Percentiles rank a stretch among this genome's conserved stretches.
Evolutionary conservation across 2,329 filamentous ascomycete genomes (phyloP).

Genomic region (Cordyceps farinosa): DNA sequence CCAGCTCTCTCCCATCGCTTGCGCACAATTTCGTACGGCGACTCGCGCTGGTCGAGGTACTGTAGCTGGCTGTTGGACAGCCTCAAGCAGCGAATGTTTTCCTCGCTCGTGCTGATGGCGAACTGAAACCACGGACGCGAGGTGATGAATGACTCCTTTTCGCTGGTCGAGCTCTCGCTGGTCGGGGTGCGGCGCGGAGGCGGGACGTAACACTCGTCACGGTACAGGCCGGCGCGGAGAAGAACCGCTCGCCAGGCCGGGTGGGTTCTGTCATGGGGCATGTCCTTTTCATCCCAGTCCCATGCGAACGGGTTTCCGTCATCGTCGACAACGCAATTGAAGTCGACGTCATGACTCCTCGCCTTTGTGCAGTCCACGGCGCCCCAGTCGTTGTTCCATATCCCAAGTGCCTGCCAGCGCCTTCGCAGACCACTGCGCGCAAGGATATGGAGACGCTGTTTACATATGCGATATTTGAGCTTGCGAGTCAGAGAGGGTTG

Average conservation of each 20-base stretch:
- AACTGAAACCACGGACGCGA: not conserved
- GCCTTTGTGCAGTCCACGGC: too few relatives aligned
- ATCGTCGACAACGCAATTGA: not conserved
- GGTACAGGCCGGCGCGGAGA: not conserved
- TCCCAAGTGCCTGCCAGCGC: not conserved
- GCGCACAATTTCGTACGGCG: too few relatives aligned
- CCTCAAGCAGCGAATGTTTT: too few relatives aligned
- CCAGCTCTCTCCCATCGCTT: too few relatives aligned
- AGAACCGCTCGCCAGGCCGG: not conserved
- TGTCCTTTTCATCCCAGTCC: not conserved
- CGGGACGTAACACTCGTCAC: not conserved
- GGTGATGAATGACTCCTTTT: not conserved
- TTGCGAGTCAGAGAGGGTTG: not conserved
- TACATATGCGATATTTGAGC: not conserved
- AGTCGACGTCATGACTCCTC: not conserved
- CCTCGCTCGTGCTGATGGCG: too few relatives aligned
- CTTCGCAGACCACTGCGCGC: not conserved
- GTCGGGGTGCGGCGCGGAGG: not conserved
- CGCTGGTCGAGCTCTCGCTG: not conserved
- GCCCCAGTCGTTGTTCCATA: not conserved
- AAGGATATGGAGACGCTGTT: not conserved
- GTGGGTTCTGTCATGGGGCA: not conserved
- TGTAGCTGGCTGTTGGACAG: too few relatives aligned
- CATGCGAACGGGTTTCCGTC: not conserved
- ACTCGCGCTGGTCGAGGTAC: too few relatives aligned